Conservation (phyloP, 2,329 filamentous ascomycete species). For the Aureobasidium uvarum region DNA sequence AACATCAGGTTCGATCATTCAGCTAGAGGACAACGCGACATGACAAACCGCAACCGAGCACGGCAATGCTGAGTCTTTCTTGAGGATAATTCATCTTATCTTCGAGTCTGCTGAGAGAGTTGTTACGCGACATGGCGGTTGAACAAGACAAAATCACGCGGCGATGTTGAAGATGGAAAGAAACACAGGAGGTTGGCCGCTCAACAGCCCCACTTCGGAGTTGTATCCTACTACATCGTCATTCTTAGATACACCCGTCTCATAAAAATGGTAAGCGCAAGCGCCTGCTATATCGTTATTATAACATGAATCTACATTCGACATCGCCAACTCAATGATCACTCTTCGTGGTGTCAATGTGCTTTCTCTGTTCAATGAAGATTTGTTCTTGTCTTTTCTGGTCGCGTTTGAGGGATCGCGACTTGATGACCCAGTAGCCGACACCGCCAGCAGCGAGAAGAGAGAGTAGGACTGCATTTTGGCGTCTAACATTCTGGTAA, state of each 20-base stretch:
- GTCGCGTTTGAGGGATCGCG: neutral
- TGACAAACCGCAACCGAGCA: slow-evolving; percentile 12
- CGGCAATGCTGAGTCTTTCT: neutral
- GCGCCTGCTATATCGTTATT: neutral
- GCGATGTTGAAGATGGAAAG: neutral
- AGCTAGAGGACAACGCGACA: too few species aligned
- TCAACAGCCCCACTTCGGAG: neutral
- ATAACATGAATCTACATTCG: neutral
- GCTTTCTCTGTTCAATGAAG: neutral
- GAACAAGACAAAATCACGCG: too few species aligned
- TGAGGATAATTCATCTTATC: neutral
- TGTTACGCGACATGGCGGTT: too few species aligned
- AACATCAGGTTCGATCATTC: neutral
- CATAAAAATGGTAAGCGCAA: neutral
- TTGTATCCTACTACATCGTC: neutral
- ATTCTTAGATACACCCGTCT: neutral
- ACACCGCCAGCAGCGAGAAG: neutral
- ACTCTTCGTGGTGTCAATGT: neutral
- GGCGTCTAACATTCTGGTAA: neutral
- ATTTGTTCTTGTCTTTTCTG: slow-evolving; percentile 5
- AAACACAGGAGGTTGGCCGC: neutral
- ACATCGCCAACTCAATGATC: neutral
- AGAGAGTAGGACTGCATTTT: slow-evolving; percentile 5
- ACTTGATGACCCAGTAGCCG: slow-evolving; percentile 1
- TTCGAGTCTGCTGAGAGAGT: too few species aligned